Evolutionary conservation across 306 rosid species (phyloP).

Genomic region (Gastrolobium bilobum): DNA sequence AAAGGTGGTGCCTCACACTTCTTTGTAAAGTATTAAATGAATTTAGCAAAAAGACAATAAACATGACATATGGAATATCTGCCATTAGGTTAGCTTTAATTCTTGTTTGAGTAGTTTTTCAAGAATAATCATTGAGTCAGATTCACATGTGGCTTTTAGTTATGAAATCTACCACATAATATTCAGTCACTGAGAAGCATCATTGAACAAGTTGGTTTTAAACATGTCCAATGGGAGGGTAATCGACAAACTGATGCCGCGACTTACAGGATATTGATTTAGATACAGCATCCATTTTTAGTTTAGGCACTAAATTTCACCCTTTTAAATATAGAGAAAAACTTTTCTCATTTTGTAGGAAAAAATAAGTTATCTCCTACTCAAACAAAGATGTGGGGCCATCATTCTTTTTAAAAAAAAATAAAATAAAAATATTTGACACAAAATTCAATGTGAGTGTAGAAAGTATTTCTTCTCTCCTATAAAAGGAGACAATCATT

Average conservation of each 20-base stretch:
- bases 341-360: too few species aligned
- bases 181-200: background rate
- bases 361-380: too few species aligned
- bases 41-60: background rate
- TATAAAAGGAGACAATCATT: too few species aligned
- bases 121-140: background rate
- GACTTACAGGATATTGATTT: background rate
- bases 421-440: too few species aligned
- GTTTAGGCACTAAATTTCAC: background rate
- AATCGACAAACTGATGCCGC: background rate
- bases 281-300: background rate
- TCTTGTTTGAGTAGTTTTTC: constrained; percentile 4
- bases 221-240: too few species aligned
- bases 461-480: too few species aligned
- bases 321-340: background rate
- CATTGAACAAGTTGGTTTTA: background rate
- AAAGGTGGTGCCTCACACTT: constrained; percentile 7
- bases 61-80: background rate
- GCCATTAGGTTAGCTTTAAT: background rate
- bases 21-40: background rate
- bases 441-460: too few species aligned
- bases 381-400: too few species aligned
- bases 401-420: too few species aligned
- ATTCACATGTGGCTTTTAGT: background rate
- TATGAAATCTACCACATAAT: background rate